Conservation (phyloP, 2,329 filamentous ascomycete species). For the Diplocarpon rosae region DNA sequence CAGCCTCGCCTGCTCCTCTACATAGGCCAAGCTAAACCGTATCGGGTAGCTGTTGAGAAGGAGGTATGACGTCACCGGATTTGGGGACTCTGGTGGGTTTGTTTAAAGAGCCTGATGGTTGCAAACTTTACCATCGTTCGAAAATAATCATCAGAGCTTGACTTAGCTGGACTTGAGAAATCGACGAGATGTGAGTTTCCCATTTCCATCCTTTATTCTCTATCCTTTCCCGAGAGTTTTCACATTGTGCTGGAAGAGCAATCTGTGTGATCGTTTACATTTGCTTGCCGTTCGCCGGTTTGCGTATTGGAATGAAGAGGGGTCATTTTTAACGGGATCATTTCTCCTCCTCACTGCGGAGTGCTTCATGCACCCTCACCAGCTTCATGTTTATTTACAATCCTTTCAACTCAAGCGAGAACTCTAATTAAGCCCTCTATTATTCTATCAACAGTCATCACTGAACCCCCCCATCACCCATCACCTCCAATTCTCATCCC, state of each 20-base stretch:
- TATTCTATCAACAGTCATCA: background rate
- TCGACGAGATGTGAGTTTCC: too few species aligned
- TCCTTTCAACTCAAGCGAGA: background rate
- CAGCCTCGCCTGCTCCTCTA: background rate
- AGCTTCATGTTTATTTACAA: background rate
- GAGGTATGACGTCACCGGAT: conserved; percentile 1
- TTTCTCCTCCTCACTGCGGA: too few species aligned
- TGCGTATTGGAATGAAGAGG: too few species aligned
- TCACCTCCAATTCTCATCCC: too few species aligned
- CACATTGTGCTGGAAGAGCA: too few species aligned
- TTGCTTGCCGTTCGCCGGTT: too few species aligned
- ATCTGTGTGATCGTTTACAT: too few species aligned
- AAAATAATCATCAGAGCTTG: background rate
- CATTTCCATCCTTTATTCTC: too few species aligned
- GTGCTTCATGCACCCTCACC: background rate
- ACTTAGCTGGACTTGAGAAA: too few species aligned
- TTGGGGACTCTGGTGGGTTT: background rate
- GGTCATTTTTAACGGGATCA: too few species aligned
- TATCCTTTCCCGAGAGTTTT: too few species aligned
- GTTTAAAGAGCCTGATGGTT: background rate
- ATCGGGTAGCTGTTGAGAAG: conserved; percentile 3
- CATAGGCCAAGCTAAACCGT: background rate
- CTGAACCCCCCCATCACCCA: background rate
- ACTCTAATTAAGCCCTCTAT: background rate
- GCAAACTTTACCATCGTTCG: background rate